Conservation (phyloP, 768 basidiomycete species). For the Boletus vermiculosoides region DNA sequence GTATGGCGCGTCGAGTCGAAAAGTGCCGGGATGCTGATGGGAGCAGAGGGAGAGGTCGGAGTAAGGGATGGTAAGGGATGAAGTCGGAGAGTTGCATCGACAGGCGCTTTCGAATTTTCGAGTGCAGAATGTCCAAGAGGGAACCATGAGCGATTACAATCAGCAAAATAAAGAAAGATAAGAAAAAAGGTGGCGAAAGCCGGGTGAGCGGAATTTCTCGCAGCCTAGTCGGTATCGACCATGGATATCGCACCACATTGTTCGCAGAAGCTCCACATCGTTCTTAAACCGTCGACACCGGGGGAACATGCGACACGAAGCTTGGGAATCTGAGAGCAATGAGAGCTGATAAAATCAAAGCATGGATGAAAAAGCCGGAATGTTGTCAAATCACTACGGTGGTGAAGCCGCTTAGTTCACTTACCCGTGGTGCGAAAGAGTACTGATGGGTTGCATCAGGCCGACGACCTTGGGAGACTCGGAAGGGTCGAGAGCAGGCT, state of each 20-base stretch:
- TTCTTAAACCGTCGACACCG: slow-evolving; percentile 60
- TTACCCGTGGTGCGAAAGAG: slow-evolving; percentile 73
- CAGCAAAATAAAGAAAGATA: slow-evolving; percentile 34
- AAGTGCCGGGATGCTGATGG: slow-evolving; percentile 14
- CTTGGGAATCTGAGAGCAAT: slow-evolving; percentile 80
- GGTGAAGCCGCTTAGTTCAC: slow-evolving; percentile 20
- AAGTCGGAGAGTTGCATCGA: slow-evolving; percentile 24
- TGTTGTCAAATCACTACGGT: slow-evolving; percentile 13
- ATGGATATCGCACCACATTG: slow-evolving; percentile 87
- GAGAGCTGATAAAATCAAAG: slow-evolving; percentile 41
- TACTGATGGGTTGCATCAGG: slow-evolving; percentile 62
- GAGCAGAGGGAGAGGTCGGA: slow-evolving; percentile 13
- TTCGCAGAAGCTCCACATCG: slow-evolving; percentile 89
- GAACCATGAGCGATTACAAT: slow-evolving; percentile 28
- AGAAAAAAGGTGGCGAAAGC: slow-evolving; percentile 19
- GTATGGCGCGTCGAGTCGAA: slow-evolving; percentile 25
- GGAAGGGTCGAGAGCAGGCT: slow-evolving; percentile 51
- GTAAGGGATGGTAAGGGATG: slow-evolving; percentile 1
- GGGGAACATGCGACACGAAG: slow-evolving; percentile 76
- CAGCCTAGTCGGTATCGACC: slow-evolving; percentile 66
- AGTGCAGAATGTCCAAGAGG: slow-evolving; percentile 19
- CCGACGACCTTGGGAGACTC: slow-evolving; percentile 52
- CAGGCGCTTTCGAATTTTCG: slow-evolving; percentile 27
- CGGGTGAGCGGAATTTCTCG: neutral
- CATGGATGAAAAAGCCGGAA: slow-evolving; percentile 9